A percentile compares a stretch with the other conserved stretches of the same genome.
These are phyloP conservation scores for Fomitopsis schrenkii DNA, from an alignment of 1,284 basidiomycete species.

Conservation along the genomic window DNA sequence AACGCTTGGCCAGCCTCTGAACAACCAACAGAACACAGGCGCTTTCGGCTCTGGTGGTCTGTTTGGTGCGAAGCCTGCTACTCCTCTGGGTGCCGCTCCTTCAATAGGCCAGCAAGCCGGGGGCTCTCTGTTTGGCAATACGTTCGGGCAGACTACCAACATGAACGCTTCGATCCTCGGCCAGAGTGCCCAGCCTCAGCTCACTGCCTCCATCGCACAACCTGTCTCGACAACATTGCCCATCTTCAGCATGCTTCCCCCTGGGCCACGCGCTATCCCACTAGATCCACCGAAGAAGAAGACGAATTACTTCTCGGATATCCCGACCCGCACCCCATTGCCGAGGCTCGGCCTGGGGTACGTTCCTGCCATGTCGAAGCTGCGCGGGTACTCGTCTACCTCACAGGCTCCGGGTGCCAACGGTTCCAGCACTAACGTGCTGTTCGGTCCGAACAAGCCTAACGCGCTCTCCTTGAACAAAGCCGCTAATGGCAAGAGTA, in stretches of 20 bases:
- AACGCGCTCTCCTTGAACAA: slow-evolving; percentile 49
- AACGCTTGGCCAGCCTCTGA: slow-evolving; percentile 31
- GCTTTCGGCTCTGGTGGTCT: slow-evolving; percentile 35
- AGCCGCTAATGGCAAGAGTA: slow-evolving; percentile 35
- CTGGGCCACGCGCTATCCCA: slow-evolving; percentile 57
- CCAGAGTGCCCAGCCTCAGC: slow-evolving; percentile 44
- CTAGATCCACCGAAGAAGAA: slow-evolving; percentile 72
- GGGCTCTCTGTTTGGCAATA: slow-evolving; percentile 45
- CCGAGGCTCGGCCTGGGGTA: slow-evolving; percentile 59
- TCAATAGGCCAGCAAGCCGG: slow-evolving; percentile 39
- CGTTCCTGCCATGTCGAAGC: slow-evolving; percentile 58
- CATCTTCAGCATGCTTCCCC: slow-evolving; percentile 70
- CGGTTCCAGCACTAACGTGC: slow-evolving; percentile 31
- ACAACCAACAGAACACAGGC: slow-evolving; percentile 27
- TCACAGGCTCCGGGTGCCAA: slow-evolving; percentile 34
- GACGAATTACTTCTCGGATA: slow-evolving; percentile 63
- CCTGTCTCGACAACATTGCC: slow-evolving; percentile 86
- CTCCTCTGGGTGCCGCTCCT: slow-evolving; percentile 28
- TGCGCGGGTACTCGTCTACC: slow-evolving; percentile 62
- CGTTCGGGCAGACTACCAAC: slow-evolving; percentile 24
- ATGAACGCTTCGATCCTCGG: slow-evolving; percentile 38
- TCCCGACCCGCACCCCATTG: slow-evolving; percentile 61
- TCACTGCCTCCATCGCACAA: slow-evolving; percentile 86
- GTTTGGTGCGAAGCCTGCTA: slow-evolving; percentile 39
- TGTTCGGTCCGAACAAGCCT: slow-evolving; percentile 49